Evolutionary conservation across 768 basidiomycete genomes (phyloP), one percentile per base, ranked within the genome.

Genomic region (Hirschioporus abietinus): DNA sequence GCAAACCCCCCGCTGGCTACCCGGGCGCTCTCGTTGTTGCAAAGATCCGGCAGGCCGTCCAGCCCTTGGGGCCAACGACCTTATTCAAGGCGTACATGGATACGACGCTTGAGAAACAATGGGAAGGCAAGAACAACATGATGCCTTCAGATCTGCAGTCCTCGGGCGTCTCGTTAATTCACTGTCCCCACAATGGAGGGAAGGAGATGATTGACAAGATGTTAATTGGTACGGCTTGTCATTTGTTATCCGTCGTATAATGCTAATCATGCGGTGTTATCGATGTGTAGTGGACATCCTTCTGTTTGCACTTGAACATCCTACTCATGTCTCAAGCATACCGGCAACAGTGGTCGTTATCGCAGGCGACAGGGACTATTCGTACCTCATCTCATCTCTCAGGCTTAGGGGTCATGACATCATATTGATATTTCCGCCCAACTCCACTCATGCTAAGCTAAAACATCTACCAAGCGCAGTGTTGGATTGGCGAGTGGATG

Each of bases 311-410:
- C 82, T 88, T 70, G 89, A 90, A 75, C 82, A 84, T 68, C 76
- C 80, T 1, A 66, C 80, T 2, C 12, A 52, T 20, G 42, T 20
- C 12, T 5, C 12, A 15, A 20, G 3, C 42, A 20, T 15, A 15
- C 82, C 83, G 66, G 71, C 82, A 26, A 88, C 87, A 17, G 76
- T 89, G 69, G 74, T 90, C 59, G 77, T 91, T 52, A 86, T 91
- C 70, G 82, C 88, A 0, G 87, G 85, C 20, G 88, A 91, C 73
- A 80, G 87, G 52, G 88, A 90, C 72, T 85, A 88, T 70, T 82
- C 84, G 1, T 90, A 88, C 71, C 84, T 84, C 20, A 74, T 88
- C 60, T 84, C 88, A 1, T 78, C 79, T 35, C 76, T 90, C 61
- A 82, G 84, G 35, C 78, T 85, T 64, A 82, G 87, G 66, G 76